Base-by-base conservation (phyloP, 2,329 filamentous ascomycete genomes). In the Cladosporium sp. region DNA sequence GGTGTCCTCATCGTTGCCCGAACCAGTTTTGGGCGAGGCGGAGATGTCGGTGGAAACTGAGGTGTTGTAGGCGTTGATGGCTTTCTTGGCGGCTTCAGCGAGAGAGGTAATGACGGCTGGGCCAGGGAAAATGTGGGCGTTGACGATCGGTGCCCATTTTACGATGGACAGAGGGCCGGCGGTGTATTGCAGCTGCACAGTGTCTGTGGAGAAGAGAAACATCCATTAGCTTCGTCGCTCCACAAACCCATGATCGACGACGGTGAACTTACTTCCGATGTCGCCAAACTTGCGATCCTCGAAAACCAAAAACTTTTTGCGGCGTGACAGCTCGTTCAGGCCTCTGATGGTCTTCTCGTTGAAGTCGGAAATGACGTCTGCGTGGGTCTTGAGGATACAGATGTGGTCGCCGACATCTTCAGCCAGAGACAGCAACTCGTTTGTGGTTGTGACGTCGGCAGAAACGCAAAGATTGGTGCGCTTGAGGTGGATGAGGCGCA, bases 361-460 rank as follows among this genome's bases (percentile, higher is more conserved):
- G 76, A 83, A 86, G 69, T 86, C 83, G 61, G 79, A 77, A 63
- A 86, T 80, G 53, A 83, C 83, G 70, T 86, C 83, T 56, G 81
- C 82, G 65, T 85, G 82, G 4, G 84, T 81, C 70, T 85, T 83
- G 56, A 86, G 74, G 25, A 85, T 70, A 62, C 81, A 83, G 58
- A 86, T 85, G 60, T 80, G 78, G 62, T 84, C 82, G 59, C 83
- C 83, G 15, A 85, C 75, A 35, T 83, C 78, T 61, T 83, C 78
- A 28, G 82, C 82, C 9, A 86, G 72, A 42, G 75, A 73, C 17
- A 86, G 69, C 17, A 86, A 76, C 62, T 81, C 75, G 52, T 77
- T 75, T 10, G 82, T 81, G 48, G 77, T 83, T 49, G 77, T 79
- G 60, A 85, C 79, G 62, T 82, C 81, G 57, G 82, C 81, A 20